These are phyloP conservation scores for Geotrichum histeridarum DNA, from an alignment of 1,139 yeast genomes.

Conservation along the genomic window DNA sequence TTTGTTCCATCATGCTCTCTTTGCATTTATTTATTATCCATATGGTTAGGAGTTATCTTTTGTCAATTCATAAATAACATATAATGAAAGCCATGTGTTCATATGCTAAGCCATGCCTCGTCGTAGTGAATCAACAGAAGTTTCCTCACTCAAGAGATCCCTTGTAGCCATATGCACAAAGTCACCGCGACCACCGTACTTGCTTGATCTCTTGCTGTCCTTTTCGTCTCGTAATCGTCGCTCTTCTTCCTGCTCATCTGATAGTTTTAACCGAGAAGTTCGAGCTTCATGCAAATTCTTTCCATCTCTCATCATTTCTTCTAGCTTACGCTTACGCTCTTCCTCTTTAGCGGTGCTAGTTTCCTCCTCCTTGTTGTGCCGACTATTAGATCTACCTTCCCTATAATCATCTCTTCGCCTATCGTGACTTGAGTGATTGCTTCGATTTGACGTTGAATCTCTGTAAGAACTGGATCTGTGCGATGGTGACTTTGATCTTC, in stretches of 20 bases:
- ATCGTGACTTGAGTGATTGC: background rate
- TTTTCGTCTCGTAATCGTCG: conserved; percentile 70
- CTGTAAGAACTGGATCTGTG: conserved; percentile 1
- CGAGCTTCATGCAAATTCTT: conserved; percentile 58
- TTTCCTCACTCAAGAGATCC: conserved; percentile 3
- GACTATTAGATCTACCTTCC: background rate
- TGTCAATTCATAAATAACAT: no score
- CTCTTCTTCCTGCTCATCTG: conserved; percentile 63
- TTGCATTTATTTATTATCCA: no score
- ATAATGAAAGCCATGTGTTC: no score
- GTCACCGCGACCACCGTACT: conserved; percentile 53
- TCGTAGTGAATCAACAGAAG: conserved; percentile 1
- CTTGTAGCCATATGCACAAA: conserved; percentile 20
- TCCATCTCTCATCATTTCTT: conserved; percentile 52
- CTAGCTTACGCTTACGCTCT: conserved; percentile 43
- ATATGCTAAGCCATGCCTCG: conserved; percentile 3
- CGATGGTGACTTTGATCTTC: background rate
- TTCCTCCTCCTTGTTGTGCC: background rate
- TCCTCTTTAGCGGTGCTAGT: background rate
- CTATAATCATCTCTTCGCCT: background rate
- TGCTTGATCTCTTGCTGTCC: conserved; percentile 64
- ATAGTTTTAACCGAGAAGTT: conserved; percentile 47
- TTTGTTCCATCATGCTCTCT: no score
- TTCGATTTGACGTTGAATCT: background rate
- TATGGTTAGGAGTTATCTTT: no score